Evolutionary conservation across 345 rosid species (phyloP).

Genomic region (Dipteronia dyeriana): DNA sequence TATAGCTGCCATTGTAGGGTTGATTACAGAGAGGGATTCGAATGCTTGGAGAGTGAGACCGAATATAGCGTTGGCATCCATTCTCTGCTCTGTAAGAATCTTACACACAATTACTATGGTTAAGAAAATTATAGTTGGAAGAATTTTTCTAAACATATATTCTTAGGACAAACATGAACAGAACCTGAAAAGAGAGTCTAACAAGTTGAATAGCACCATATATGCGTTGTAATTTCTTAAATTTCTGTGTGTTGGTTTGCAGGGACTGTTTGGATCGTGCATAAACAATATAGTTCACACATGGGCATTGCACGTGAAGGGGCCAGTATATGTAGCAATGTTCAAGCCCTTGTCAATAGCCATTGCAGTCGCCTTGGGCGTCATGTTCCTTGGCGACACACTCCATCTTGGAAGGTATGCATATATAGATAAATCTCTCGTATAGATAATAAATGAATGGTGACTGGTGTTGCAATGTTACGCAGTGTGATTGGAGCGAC

Average conservation of each 20-base stretch:
- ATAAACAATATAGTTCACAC: slow-evolving; percentile 53
- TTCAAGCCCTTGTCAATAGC: slow-evolving; percentile 77
- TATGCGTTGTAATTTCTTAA: neutral
- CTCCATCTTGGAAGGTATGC: slow-evolving; percentile 63
- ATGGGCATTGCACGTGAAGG: slow-evolving; percentile 65
- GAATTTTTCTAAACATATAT: too few relatives aligned
- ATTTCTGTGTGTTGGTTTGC: neutral
- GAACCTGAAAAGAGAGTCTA: too few relatives aligned
- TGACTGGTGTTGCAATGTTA: neutral
- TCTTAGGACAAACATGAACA: too few relatives aligned
- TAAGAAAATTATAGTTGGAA: neutral
- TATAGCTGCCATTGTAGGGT: slow-evolving; percentile 55
- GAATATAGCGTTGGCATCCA: slow-evolving; percentile 57
- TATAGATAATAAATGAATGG: neutral
- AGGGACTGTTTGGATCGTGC: slow-evolving; percentile 76
- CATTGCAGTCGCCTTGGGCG: slow-evolving; percentile 69
- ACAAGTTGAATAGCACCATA: neutral
- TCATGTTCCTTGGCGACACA: slow-evolving; percentile 65
- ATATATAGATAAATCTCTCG: neutral
- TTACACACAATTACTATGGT: neutral
- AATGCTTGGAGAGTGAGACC: slow-evolving; percentile 67
- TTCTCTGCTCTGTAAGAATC: slow-evolving; percentile 75
- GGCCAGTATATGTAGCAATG: slow-evolving; percentile 76
- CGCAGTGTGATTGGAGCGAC: slow-evolving; percentile 45
- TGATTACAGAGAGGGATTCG: slow-evolving; percentile 49